Base-by-base conservation (phyloP, 805 yeast genomes). In the Starmerella riodocensis region DNA sequence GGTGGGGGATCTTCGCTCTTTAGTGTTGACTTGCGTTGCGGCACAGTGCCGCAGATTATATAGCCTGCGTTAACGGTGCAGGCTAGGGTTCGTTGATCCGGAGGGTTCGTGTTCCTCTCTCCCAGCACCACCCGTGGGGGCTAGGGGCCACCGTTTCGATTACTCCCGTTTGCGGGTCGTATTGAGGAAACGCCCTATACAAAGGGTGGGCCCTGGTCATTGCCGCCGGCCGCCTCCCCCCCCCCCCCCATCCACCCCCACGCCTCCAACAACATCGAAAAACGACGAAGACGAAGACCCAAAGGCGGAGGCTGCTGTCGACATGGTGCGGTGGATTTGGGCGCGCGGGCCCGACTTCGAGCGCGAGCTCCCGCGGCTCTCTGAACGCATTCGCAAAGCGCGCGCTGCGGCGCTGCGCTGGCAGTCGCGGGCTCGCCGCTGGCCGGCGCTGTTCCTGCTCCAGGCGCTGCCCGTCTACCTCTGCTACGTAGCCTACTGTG, bases 301-400 rank as follows among this genome's bases (percentile, higher is more conserved):
- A n/a, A n/a, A n/a, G n/a, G n/a, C n/a, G n/a, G n/a, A n/a, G n/a
- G n/a, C n/a, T n/a, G n/a, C n/a, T n/a, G n/a, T n/a, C n/a, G n/a
- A n/a, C n/a, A 33, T 37, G 41, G 28, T 31, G 27, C 32, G 36
- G 17, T 37, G 41, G 45, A 24, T 23, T 26, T 37, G 42, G 33
- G 18, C 29, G 19, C 40, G 40, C 18, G 41, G 40, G 3, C 45
- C 45, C 19, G 38, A 52, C 34, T 62, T 55, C 46, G 66, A 63
- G 42, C 51, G 53, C 43, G 59, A 55, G 34, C 55, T 63, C 23
- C 54, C 56, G 31, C 33, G 39, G 14, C 48, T 62, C 13, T 47
- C 60, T 6, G 33, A 50, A 13, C 42, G 55, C 42, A 56, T 62
- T 27, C 30, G 35, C 6, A 22, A 22, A 17, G 30, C 32, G 20